Percentiles rank a stretch among this genome's conserved stretches.
Evolutionary conservation across 495 filamentous ascomycete genomes (phyloP).

Genomic region (Stereocaulon alpinum): DNA sequence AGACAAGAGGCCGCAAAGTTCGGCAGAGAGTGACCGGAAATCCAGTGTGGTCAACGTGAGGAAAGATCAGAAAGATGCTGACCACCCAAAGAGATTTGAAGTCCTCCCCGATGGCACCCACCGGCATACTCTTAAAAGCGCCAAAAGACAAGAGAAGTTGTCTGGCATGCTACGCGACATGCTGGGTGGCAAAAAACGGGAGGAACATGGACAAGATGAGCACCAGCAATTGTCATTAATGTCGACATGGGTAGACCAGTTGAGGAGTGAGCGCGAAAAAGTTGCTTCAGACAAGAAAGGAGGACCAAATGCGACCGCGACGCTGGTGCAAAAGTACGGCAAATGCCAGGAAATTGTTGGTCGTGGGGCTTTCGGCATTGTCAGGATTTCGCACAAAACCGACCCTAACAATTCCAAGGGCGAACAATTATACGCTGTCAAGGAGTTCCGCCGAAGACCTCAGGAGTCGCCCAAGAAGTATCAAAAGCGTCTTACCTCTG

Average conservation of each 20-base stretch:
- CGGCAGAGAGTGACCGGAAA: conserved; percentile 34
- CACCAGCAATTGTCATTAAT: conserved; percentile 86
- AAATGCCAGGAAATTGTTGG: conserved; percentile 98
- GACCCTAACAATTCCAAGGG: conserved; percentile 65
- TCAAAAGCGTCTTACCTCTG: conserved; percentile 93
- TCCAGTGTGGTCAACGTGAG: conserved; percentile 32
- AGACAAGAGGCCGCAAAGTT: conserved; percentile 32
- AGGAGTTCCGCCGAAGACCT: conserved; percentile 90
- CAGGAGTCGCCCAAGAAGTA: conserved; percentile 94
- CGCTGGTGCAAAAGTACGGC: conserved; percentile 92
- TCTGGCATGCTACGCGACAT: conserved; percentile 83
- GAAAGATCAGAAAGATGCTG: conserved; percentile 37
- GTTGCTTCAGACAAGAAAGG: conserved; percentile 66
- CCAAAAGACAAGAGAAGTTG: conserved; percentile 88
- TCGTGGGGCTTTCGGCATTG: conserved; percentile 95
- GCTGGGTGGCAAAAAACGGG: conserved; percentile 62
- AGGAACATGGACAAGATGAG: conserved; percentile 51
- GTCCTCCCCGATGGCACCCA: conserved; percentile 57
- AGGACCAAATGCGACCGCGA: conserved; percentile 63
- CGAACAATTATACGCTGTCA: conserved; percentile 94
- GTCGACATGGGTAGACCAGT: conserved; percentile 90
- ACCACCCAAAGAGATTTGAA: conserved; percentile 45
- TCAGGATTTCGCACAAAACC: conserved; percentile 95
- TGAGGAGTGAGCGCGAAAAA: conserved; percentile 76
- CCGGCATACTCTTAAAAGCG: conserved; percentile 75